These are phyloP conservation scores for Gentiana dahurica DNA, from an alignment of 257 asterid genomes.

Conservation along the genomic window DNA sequence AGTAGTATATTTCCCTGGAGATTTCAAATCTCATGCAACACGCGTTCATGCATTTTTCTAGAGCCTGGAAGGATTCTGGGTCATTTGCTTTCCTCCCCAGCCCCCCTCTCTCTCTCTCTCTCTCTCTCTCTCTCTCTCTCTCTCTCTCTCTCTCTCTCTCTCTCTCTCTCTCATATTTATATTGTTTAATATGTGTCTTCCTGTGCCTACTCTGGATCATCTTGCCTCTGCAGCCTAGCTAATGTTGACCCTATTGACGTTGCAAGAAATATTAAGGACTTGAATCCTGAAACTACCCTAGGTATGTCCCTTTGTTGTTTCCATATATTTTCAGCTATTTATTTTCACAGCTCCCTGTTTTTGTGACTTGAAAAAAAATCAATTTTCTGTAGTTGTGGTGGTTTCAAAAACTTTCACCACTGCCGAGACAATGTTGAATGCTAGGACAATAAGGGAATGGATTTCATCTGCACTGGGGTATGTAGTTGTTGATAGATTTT, in stretches of 20 bases:
- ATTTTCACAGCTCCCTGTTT: background rate
- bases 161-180: too few species aligned
- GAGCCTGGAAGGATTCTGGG: too few species aligned
- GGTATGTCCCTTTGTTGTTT: slow-evolving; percentile 31
- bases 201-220: slow-evolving; percentile 3
- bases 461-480: slow-evolving; percentile 88
- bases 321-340: slow-evolving; percentile 1
- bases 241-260: slow-evolving; percentile 97
- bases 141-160: too few species aligned
- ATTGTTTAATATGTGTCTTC: background rate
- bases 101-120: too few species aligned
- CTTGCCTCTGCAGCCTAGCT: slow-evolving; percentile 65
- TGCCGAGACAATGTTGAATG: slow-evolving; percentile 98
- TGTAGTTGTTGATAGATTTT: slow-evolving; percentile 12
- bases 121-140: too few species aligned
- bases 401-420: slow-evolving; percentile 98
- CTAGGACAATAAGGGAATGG: slow-evolving; percentile 97
- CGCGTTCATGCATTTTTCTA: too few species aligned
- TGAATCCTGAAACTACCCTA: slow-evolving; percentile 94
- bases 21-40: too few species aligned
- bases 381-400: slow-evolving; percentile 63
- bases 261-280: slow-evolving; percentile 67
- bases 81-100: too few species aligned
- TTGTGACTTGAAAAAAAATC: slow-evolving; percentile 6
- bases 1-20: too few species aligned